phyloP scores from a whole-genome alignment of 768 basidiomycete species.

The Fomitopsis serialis region DNA sequence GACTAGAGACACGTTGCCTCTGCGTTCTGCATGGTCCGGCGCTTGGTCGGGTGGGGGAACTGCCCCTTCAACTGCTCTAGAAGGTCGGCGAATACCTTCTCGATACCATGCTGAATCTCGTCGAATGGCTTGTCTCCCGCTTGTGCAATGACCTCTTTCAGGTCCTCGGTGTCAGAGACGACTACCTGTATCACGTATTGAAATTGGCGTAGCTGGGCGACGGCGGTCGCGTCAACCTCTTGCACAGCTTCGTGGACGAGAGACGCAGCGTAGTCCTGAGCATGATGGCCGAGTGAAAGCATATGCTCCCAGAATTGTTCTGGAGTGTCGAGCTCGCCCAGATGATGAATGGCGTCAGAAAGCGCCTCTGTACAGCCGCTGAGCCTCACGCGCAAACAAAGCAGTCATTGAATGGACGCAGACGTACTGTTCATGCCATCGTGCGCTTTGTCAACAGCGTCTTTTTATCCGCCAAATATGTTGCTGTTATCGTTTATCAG shows the following conservation, averaged over 20 bases:
- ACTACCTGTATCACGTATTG: neutral
- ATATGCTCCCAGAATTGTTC: neutral
- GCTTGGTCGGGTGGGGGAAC: conserved; percentile 28
- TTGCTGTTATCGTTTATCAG: too few species aligned
- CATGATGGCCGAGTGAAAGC: neutral
- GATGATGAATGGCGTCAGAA: too few species aligned
- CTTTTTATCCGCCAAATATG: too few species aligned
- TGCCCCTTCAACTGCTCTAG: conserved; percentile 18
- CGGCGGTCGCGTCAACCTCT: neutral
- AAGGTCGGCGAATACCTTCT: conserved; percentile 9
- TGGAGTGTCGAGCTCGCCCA: too few species aligned
- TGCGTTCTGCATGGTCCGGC: conserved; percentile 24
- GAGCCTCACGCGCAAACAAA: too few species aligned
- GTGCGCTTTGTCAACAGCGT: too few species aligned
- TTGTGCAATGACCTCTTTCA: neutral
- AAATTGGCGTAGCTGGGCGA: neutral
- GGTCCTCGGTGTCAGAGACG: neutral
- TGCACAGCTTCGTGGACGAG: neutral
- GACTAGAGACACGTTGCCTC: conserved; percentile 12
- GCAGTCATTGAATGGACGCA: too few species aligned
- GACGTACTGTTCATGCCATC: too few species aligned
- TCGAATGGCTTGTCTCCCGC: neutral
- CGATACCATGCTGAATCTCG: neutral
- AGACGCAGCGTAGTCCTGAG: neutral
- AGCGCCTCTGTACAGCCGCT: too few species aligned